Evolutionary conservation across 1,139 yeast genomes (phyloP), one percentile per base, ranked within the genome.

Genomic region (Magnusiomyces sp.): DNA sequence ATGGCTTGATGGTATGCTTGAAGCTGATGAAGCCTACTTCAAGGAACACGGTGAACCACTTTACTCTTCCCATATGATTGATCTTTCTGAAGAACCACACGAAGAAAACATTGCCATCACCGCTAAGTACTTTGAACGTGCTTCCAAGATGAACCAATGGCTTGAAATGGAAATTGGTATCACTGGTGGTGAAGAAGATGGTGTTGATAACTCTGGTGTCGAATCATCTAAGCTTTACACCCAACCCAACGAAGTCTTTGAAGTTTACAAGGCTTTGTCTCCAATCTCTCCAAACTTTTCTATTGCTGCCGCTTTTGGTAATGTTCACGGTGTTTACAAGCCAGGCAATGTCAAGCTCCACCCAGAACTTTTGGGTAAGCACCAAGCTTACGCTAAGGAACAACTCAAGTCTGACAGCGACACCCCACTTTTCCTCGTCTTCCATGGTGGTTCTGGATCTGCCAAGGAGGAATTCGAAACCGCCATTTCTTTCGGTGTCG

Each of bases 361-460:
- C 70, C 98, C 98, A 70, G 85, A 81, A 65, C 83, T 92, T 69
- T 83, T 92, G 72, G 97, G 94, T 68, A 95, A 88, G 65, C 97
- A 92, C 80, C 98, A 94, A 78, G 75, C 73, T 58, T 89, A 82
- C 75, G 74, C 81, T 58, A 75, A 79, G 73, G 73, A 82, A 72
- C 72, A 81, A 67, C 67, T 77, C 60, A 75, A 76, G 59, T 67
- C 83, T 61, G 67, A 70, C 52, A 69, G 72, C 59, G 70, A 73
- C 62, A 77, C 79, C 73, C 98, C 98, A 71, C 77, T 92, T 69
- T 94, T 82, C 85, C 81, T 92, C 66, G 99, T 92, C 61, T 92
- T 92, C 97, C 99, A 92, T 80, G 99, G 99, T 77, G 99, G 99
- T 73, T 92, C 98, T 56, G 99, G 98, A 73, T 94, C 98, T 50